phyloP scores from a whole-genome alignment of 495 filamentous ascomycete genomes.

The Xylaria flabelliformis region DNA sequence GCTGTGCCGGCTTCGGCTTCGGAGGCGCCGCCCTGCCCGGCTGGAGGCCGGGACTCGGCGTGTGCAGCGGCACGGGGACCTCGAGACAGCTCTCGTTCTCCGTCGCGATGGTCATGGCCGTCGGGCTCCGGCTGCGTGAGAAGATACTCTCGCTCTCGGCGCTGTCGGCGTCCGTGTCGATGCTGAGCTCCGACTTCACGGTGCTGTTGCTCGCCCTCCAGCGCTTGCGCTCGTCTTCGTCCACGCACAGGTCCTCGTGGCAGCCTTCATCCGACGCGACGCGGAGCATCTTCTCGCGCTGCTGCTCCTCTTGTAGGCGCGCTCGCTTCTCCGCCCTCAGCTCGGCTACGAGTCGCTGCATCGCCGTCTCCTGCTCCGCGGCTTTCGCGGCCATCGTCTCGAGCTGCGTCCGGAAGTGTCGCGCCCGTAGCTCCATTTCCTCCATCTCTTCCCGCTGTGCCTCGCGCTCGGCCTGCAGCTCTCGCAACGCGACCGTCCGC shows the following conservation, averaged over 20 bases:
- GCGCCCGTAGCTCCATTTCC: slow-evolving; percentile 71
- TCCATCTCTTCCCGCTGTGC: slow-evolving; percentile 75
- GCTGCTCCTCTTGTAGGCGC: slow-evolving; percentile 60
- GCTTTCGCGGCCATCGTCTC: slow-evolving; percentile 77
- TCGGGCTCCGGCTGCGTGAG: slow-evolving; percentile 63
- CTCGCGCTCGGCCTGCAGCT: slow-evolving; percentile 66
- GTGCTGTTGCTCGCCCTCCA: slow-evolving; percentile 62
- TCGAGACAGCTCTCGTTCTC: slow-evolving; percentile 35
- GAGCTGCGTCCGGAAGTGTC: slow-evolving; percentile 73
- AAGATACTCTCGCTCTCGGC: slow-evolving; percentile 63
- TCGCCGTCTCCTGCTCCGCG: slow-evolving; percentile 66
- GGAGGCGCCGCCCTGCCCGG: background rate
- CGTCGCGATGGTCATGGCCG: slow-evolving; percentile 47
- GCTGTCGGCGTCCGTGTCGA: slow-evolving; percentile 57
- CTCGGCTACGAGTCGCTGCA: slow-evolving; percentile 67
- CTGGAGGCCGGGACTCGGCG: background rate
- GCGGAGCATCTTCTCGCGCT: slow-evolving; percentile 30
- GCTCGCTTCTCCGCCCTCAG: slow-evolving; percentile 64
- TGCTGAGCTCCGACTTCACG: slow-evolving; percentile 47
- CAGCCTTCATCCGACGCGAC: slow-evolving; percentile 10
- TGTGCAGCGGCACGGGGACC: slow-evolving; percentile 1
- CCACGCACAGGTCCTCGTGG: slow-evolving; percentile 60
- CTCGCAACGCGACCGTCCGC: slow-evolving; percentile 63
- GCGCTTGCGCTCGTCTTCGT: slow-evolving; percentile 57
- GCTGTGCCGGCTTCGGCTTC: slow-evolving; percentile 33